Conservation (phyloP, 495 filamentous ascomycete genomes). For the Tetracladium setigerum region DNA sequence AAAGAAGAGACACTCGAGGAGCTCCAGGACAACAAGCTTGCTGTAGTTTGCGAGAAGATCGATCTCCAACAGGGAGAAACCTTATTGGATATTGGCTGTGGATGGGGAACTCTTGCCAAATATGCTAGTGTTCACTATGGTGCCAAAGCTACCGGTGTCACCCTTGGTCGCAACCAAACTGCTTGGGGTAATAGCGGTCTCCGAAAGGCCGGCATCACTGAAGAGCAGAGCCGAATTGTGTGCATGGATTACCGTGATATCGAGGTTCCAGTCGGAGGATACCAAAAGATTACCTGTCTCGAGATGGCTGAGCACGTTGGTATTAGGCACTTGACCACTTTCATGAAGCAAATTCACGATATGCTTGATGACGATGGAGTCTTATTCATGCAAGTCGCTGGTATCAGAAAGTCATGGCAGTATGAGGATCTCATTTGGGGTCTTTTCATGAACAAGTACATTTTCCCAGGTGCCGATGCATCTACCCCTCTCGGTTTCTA, state of each 20-base stretch:
- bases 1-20: slow-evolving; percentile 74
- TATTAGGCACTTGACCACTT: slow-evolving; percentile 60
- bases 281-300: slow-evolving; percentile 79
- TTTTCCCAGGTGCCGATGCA: slow-evolving; percentile 85
- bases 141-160: slow-evolving; percentile 70
- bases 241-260: slow-evolving; percentile 87
- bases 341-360: slow-evolving; percentile 67
- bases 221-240: slow-evolving; percentile 66
- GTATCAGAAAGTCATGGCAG: slow-evolving; percentile 75
- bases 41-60: slow-evolving; percentile 81
- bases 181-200: slow-evolving; percentile 75
- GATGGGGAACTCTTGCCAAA: slow-evolving; percentile 78
- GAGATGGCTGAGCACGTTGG: slow-evolving; percentile 93
- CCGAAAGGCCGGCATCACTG: slow-evolving; percentile 56
- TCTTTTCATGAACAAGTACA: slow-evolving; percentile 87
- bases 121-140: slow-evolving; percentile 75
- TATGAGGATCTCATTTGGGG: slow-evolving; percentile 87
- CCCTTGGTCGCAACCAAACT: slow-evolving; percentile 76
- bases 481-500: slow-evolving; percentile 72
- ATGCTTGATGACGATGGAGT: slow-evolving; percentile 84
- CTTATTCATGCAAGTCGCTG: slow-evolving; percentile 80
- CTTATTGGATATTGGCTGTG: slow-evolving; percentile 78
- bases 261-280: slow-evolving; percentile 56
- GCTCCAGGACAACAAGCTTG: slow-evolving; percentile 85
- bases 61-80: slow-evolving; percentile 60